Base-by-base conservation (phyloP, 2,329 filamentous ascomycete genomes). In the Colletotrichum truncatum region DNA sequence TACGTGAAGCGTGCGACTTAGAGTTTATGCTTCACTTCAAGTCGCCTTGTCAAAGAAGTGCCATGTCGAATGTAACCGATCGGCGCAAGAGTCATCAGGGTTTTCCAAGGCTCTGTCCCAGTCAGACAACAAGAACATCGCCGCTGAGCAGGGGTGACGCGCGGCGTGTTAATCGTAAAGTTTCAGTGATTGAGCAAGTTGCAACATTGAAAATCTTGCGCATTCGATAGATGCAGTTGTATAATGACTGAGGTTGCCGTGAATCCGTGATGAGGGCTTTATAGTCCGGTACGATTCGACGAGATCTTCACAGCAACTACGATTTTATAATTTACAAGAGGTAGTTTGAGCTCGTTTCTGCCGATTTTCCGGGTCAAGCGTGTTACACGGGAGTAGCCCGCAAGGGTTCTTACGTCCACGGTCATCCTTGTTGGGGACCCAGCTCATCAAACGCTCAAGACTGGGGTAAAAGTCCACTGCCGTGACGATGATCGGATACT, bases 261-360 rank as follows among this genome's bases (percentile, higher is more conserved):
- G 25, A 16, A 43, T 12, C 48, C 57, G 49, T 36, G 28, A 9
- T 6, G 26, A 12, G 21, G 10, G 16, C 11, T 18, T 38, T 11
- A 5, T 12, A 28, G 28, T 38, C 25, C 6, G 28, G 12, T 25
- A 23, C 23, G 36, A 28, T 55, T 46, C 39, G 38, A 28, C n/a
- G 23, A 36, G 11, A 36, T 55, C 54, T 55, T 18, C 45, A 46
- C 21, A n/a, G 38, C 38, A 30, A 26, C 46, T 45, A 10, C 26
- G 43, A 28, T 30, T 25, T 10, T 25, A 54, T 21, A 26, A 25
- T 54, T 36, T 34, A 26, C 23, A 18, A 46, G 59, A 57, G 59
- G 21, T 30, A 26, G n/a, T 63, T 56, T 57, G 59, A 57, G 59
- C 59, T 63, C 26, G 21, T 63, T 63, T 51, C 38, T 6, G 23